Evolutionary conservation across 1,139 yeast species (phyloP), one percentile per base, ranked within the genome.

Genomic region (Pichia norvegensis): DNA sequence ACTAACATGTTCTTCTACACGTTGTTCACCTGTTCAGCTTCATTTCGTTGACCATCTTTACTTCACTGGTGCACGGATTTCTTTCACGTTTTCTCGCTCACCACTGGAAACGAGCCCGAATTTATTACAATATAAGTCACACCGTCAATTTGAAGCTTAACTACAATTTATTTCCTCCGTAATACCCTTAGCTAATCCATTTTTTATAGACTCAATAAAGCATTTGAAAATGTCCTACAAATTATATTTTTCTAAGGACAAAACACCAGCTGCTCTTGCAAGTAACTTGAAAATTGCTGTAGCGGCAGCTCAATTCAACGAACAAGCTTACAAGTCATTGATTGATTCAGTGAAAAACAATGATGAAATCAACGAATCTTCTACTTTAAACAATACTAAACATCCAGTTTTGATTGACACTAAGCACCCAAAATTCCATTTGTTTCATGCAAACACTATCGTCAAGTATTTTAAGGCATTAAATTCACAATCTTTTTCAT

Each of bases 381-480:
- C 67, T 41, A 63, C 63, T 13, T 61, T 71, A 36, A 35, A 29
- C 36, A 41, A 47, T 35, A 8, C 31, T 9, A 43, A 41, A 33
- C 40, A 44, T 19, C 33, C 47, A 3, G 52, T 60, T 22, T 65
- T 77, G 46, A 58, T 60, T 40, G 66, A 55, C 31, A 36, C 54
- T 19, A 62, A 64, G 27, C 36, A 36, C 4, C 61, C 65, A 13
- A 59, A 59, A 0, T 75, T 81, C 47, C 75, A 73, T 55, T 72
- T 88, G 54, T 68, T 76, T 51, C 95, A 87, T 64, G 76, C 94
- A 31, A 86, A 88, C 62, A 85, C 97, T 22, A 83, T 88, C 49
- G 88, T 86, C 48, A 79, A 82, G 63, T 86, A 77, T 59, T 68
- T 83, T 50, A 68, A 78, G 42, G 66, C 70, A 11, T 41, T 50